Evolutionary conservation across 2,329 filamentous ascomycete genomes (phyloP).

Genomic region (Colletotrichum destructivum): DNA sequence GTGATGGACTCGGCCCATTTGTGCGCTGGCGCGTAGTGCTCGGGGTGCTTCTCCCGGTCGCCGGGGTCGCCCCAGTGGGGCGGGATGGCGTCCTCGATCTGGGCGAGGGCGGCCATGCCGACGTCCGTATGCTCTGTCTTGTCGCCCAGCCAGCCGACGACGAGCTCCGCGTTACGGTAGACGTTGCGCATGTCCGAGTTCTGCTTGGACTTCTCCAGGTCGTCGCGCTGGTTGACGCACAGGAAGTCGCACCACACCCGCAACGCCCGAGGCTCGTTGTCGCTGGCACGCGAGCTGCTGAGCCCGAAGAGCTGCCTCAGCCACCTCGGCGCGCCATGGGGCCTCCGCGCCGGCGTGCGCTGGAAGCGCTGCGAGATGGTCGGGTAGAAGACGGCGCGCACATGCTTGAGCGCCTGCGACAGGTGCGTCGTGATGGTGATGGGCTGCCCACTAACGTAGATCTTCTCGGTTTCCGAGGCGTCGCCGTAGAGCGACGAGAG

Average conservation of each 20-base stretch:
- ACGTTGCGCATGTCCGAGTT: conserved; percentile 49
- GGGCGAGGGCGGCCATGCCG: conserved; percentile 47
- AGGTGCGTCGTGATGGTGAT: conserved; percentile 50
- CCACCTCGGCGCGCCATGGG: conserved; percentile 44
- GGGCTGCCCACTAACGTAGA: conserved; percentile 48
- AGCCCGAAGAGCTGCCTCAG: conserved; percentile 42
- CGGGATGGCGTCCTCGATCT: conserved; percentile 52
- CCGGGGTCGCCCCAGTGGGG: conserved; percentile 52
- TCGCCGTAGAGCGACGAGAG: conserved; percentile 52
- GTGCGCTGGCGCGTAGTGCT: conserved; percentile 53
- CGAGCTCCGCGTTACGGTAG: conserved; percentile 50
- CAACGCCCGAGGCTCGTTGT: conserved; percentile 35
- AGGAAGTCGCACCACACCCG: conserved; percentile 52
- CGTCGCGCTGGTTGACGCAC: conserved; percentile 49
- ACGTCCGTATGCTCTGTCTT: conserved; percentile 49
- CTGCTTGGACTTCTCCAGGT: conserved; percentile 48
- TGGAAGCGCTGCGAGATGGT: conserved; percentile 45
- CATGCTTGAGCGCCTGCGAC: conserved; percentile 50
- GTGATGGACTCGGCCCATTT: conserved; percentile 49
- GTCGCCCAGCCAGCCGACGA: conserved; percentile 52
- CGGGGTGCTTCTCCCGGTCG: conserved; percentile 51
- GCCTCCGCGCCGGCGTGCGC: conserved; percentile 37
- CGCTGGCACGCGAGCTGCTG: conserved; percentile 36
- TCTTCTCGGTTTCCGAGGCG: conserved; percentile 48
- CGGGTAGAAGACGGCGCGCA: conserved; percentile 52